phyloP scores from a whole-genome alignment of 2,329 filamentous ascomycete species.

The Alternaria sp. region DNA sequence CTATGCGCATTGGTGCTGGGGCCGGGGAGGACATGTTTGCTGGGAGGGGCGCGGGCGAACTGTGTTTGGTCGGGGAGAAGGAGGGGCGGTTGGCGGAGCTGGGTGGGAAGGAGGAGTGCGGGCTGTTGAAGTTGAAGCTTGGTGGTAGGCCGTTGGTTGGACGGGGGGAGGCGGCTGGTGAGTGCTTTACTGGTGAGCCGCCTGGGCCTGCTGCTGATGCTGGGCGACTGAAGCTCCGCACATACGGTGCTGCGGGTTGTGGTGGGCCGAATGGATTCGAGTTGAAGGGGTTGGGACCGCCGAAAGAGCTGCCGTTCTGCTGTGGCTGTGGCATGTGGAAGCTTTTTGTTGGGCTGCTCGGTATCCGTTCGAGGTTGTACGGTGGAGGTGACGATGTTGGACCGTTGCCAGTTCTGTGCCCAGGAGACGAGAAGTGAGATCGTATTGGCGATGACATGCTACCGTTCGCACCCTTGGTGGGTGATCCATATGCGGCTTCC shows the following conservation, averaged over 20 bases:
- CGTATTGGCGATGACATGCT: constrained; percentile 36
- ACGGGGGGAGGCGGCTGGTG: constrained; percentile 43
- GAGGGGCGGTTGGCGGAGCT: constrained; percentile 39
- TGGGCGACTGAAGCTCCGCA: constrained; percentile 41
- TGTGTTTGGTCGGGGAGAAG: constrained; percentile 50
- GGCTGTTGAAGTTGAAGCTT: constrained; percentile 49
- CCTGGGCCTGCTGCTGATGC: constrained; percentile 35
- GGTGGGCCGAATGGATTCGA: constrained; percentile 28
- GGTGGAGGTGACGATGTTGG: constrained; percentile 45
- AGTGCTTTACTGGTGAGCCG: constrained; percentile 46
- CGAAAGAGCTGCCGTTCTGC: constrained; percentile 38
- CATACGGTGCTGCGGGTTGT: constrained; percentile 26
- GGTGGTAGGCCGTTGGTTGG: constrained; percentile 41
- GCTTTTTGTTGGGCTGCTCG: constrained; percentile 38
- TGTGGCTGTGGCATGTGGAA: constrained; percentile 29
- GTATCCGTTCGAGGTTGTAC: constrained; percentile 33
- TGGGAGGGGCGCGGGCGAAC: constrained; percentile 44
- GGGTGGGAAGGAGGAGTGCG: constrained; percentile 56
- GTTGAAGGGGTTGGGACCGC: constrained; percentile 21
- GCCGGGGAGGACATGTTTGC: constrained; percentile 45
- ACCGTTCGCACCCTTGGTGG: constrained; percentile 33
- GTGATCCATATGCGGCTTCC: constrained; percentile 46
- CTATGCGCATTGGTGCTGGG: constrained; percentile 33
- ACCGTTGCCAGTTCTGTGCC: constrained; percentile 24
- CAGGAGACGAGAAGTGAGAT: constrained; percentile 29